Evolutionary conservation across 257 asterid genomes (phyloP), one percentile per base, ranked within the genome.

Genomic region (Buddleja alternifolia): DNA sequence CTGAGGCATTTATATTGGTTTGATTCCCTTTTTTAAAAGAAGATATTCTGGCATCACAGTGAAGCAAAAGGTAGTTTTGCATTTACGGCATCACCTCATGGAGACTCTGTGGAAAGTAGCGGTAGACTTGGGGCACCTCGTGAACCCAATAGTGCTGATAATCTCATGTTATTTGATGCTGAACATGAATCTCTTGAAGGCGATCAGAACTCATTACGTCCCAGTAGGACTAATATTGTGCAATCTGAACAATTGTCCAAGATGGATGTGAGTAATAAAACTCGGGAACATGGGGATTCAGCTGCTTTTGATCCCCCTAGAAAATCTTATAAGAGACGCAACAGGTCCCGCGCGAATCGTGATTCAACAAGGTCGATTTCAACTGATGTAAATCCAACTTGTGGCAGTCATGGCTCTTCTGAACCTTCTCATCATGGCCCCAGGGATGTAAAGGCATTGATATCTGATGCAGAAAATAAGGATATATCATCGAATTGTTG

Each of bases 31-130:
- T 41, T 75, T 9, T 74, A n/a, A n/a, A n/a, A n/a, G n/a, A n/a
- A n/a, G 77, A 60, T 56, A 5, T 76, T 69, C 34, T 5, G 34
- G 34, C 2, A 29, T 29, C 34, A 29, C 34, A 93, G 99, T 67
- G 95, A 89, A 78, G 96, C 91, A 70, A 93, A 84, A 83, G 90
- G 93, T 53, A 90, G 96, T 82, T 84, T 84, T 81, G 91, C 95
- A 76, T 76, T 78, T 74, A 75, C 90, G 60, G 81, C 95, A 64
- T 93, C 99, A 23, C 86, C 90, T 69, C 95, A 82, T 83, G 97
- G 97, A 70, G 97, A 93, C 84, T 89, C 99, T 57, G 89, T 87
- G 77, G 96, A 93, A 78, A 90, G 97, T 77, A 90, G 95, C 69
- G 97, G 92, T 72, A 80, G 91, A 79, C 96, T 85, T 56, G 92